Base-by-base conservation (phyloP, 345 rosid species). In the Arabis alpina region DNA sequence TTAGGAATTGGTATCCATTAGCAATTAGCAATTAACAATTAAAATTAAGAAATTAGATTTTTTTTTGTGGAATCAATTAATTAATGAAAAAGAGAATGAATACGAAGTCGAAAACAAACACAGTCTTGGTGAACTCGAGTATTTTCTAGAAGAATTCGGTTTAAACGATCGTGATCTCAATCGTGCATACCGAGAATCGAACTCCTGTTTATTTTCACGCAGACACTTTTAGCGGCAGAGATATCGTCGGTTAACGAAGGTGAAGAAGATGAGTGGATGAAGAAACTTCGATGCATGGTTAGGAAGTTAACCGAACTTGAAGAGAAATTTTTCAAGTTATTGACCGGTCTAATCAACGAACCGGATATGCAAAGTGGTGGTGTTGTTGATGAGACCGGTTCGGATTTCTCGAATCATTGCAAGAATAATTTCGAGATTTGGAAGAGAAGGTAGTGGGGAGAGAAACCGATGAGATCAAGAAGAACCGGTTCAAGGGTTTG, bases 61-160 rank as follows among this genome's bases (percentile, higher is more conserved):
- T n/a, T n/a, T n/a, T n/a, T n/a, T n/a, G n/a, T n/a, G n/a, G n/a
- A n/a, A n/a, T n/a, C n/a, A n/a, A n/a, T n/a, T n/a, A n/a, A n/a
- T n/a, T n/a, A 11, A 39, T 47, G 13, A 40, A 59, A 24, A 51
- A 19, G 19, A 52, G 15, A 42, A 62, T 24, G 70, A 54, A 30
- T 48, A 23, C 43, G 19, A 43, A n/a, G 10, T 16, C 63, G 12
- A 64, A 45, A 54, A 8, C 34, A n/a, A 37, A 39, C 63, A 55
- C 15, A 64, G 49, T 55, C 2, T 8, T 72, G 71, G 76, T 48
- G 65, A 72, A 64, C 49, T 72, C 4, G 70, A 72, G 27, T 39
- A 7, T 27, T 50, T 47, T 3, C 10, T 72, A 8, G 16, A 27
- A 55, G 52, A 55, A 37, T 12, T 8, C 10, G 36, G 42, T 55